These are phyloP conservation scores for Podila verticillata DNA, from an alignment of 192 early-diverging fungal genomes.

Conservation along the genomic window DNA sequence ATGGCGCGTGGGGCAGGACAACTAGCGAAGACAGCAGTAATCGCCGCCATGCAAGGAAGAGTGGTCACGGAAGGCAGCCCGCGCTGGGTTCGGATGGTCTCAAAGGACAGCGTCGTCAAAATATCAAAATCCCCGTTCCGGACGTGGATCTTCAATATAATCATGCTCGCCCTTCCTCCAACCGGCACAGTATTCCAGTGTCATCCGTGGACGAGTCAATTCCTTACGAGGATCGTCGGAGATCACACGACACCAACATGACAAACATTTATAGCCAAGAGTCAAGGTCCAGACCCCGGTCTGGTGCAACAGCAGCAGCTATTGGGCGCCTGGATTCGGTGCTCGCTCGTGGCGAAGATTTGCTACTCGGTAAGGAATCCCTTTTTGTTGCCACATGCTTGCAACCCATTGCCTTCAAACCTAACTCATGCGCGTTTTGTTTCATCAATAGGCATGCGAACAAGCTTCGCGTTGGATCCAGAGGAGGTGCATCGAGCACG, in stretches of 20 bases:
- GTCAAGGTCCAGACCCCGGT: conserved; percentile 30
- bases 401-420: neutral
- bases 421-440: neutral
- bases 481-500: conserved; percentile 25
- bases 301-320: conserved; percentile 41
- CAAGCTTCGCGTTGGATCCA: conserved; percentile 37
- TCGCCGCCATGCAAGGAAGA: neutral
- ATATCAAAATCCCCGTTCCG: conserved; percentile 3
- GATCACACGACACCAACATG: conserved; percentile 10
- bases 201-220: conserved; percentile 1
- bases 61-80: neutral
- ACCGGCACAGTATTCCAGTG: neutral
- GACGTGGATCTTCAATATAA: neutral
- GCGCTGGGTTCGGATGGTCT: neutral
- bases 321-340: conserved; percentile 41
- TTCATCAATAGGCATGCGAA: conserved; percentile 31
- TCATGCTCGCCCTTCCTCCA: neutral
- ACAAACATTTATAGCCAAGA: conserved; percentile 10
- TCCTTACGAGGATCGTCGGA: conserved; percentile 4
- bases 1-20: neutral
- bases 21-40: neutral
- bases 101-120: neutral
- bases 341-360: conserved; percentile 40
- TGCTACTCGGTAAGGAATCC: conserved; percentile 23
- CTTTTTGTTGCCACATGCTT: neutral